phyloP scores from a whole-genome alignment of 352 stramenopile species.

The Globisporangium okanoganense region DNA sequence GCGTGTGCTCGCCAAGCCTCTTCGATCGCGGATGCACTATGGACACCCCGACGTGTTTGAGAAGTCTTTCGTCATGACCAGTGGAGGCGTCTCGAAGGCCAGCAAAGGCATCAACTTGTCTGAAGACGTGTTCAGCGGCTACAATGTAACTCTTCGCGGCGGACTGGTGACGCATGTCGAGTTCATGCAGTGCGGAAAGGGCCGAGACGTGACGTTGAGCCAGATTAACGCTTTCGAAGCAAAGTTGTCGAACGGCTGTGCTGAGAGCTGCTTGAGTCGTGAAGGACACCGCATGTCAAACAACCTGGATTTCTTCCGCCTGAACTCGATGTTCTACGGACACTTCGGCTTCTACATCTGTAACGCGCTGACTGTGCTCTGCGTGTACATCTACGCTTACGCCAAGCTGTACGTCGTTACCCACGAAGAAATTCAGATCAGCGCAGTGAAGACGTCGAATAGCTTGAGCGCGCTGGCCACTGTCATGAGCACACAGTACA shows the following conservation, averaged over 20 bases:
- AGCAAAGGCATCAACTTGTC: conserved; percentile 88
- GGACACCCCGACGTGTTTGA: conserved; percentile 87
- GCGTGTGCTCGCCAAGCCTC: conserved; percentile 72
- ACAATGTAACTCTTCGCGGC: conserved; percentile 79
- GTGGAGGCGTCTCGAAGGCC: conserved; percentile 80
- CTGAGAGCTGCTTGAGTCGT: conserved; percentile 76
- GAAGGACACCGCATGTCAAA: conserved; percentile 78
- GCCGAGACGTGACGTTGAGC: conserved; percentile 81
- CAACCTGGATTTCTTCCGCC: conserved; percentile 75
- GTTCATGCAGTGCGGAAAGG: conserved; percentile 89
- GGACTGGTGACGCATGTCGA: conserved; percentile 81
- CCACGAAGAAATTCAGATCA: conserved; percentile 55
- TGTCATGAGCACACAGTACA: conserved; percentile 86
- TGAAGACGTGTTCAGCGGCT: conserved; percentile 89
- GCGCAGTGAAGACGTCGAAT: conserved; percentile 55
- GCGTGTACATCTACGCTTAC: conserved; percentile 86
- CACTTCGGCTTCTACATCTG: conserved; percentile 90
- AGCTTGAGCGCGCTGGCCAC: conserved; percentile 60
- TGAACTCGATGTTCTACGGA: conserved; percentile 89
- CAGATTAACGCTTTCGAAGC: conserved; percentile 89
- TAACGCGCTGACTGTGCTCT: conserved; percentile 83
- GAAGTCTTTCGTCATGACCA: conserved; percentile 83
- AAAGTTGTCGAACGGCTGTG: conserved; percentile 83
- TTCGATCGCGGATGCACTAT: conserved; percentile 84
- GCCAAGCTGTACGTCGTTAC: conserved; percentile 79